Conservation (phyloP, 1,284 basidiomycete genomes). For the Wolfiporia cocos region DNA sequence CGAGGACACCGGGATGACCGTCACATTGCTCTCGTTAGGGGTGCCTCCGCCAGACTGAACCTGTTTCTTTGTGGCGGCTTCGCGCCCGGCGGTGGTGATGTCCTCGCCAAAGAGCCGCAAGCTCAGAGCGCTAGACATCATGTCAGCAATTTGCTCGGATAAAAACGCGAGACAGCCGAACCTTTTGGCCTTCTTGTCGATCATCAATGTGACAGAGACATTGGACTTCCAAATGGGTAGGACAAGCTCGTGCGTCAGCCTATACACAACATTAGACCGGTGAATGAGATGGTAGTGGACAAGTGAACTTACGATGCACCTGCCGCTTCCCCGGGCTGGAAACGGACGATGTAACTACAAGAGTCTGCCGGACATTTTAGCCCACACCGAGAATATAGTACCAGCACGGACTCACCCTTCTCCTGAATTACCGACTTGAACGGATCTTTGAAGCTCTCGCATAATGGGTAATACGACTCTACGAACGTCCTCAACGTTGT, state of each 20-base stretch:
- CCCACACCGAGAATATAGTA: neutral
- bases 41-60: neutral
- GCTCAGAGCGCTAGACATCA: conserved; percentile 56
- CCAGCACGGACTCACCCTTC: conserved; percentile 36
- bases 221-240: conserved; percentile 92
- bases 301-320: conserved; percentile 44
- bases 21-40: no score
- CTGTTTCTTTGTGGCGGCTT: conserved; percentile 12
- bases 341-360: conserved; percentile 72
- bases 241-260: conserved; percentile 69
- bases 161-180: conserved; percentile 24
- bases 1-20: no score
- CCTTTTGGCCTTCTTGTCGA: conserved; percentile 94
- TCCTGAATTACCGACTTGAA: conserved; percentile 46
- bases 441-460: conserved; percentile 52
- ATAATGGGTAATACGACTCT: conserved; percentile 74
- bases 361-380: conserved; percentile 32
- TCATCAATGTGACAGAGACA: conserved; percentile 81
- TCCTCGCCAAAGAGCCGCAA: conserved; percentile 77
- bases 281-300: neutral
- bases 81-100: conserved; percentile 51
- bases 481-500: conserved; percentile 63
- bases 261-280: conserved; percentile 23
- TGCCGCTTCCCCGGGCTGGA: conserved; percentile 49
- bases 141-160: neutral